These are phyloP conservation scores for Aspergillus campestris DNA, from an alignment of 495 filamentous ascomycete genomes.

Conservation along the genomic window DNA sequence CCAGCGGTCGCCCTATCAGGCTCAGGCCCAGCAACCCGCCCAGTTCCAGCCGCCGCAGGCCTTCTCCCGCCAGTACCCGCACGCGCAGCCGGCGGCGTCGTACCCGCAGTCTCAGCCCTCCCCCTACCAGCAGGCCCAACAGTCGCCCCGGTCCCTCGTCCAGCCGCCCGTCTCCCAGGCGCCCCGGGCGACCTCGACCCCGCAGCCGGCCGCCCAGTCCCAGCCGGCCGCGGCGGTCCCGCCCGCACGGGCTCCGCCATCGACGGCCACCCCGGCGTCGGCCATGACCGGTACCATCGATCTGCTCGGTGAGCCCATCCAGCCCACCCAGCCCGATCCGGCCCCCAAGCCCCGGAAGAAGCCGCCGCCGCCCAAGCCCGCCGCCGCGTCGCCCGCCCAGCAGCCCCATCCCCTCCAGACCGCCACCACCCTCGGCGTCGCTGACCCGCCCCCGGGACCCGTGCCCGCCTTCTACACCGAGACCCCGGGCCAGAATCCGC, in stretches of 20 bases:
- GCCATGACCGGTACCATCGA: no score
- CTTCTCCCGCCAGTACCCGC: no score
- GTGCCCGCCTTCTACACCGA: neutral
- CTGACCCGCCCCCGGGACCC: slow-evolving; percentile 5
- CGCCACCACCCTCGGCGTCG: slow-evolving; percentile 16
- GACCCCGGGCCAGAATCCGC: neutral
- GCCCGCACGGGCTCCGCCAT: no score
- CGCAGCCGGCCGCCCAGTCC: no score
- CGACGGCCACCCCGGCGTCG: no score
- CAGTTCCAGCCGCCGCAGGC: slow-evolving; percentile 18
- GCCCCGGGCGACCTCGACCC: no score
- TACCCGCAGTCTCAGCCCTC: slow-evolving; percentile 7
- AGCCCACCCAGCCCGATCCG: no score
- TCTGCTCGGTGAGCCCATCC: no score
- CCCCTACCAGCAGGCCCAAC: slow-evolving; percentile 10
- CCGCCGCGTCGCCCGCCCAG: no score
- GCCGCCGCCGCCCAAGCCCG: no score
- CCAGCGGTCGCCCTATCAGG: slow-evolving; percentile 22
- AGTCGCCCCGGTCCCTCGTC: slow-evolving; percentile 14
- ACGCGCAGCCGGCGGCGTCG: slow-evolving; percentile 13
- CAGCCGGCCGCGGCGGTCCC: no score
- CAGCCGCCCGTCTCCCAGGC: neutral
- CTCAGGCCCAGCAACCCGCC: slow-evolving; percentile 16
- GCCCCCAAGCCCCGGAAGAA: no score
- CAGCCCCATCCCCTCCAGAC: neutral